phyloP scores from a whole-genome alignment of 1,139 yeast species.

The Debaryomycetaceae sp. region DNA sequence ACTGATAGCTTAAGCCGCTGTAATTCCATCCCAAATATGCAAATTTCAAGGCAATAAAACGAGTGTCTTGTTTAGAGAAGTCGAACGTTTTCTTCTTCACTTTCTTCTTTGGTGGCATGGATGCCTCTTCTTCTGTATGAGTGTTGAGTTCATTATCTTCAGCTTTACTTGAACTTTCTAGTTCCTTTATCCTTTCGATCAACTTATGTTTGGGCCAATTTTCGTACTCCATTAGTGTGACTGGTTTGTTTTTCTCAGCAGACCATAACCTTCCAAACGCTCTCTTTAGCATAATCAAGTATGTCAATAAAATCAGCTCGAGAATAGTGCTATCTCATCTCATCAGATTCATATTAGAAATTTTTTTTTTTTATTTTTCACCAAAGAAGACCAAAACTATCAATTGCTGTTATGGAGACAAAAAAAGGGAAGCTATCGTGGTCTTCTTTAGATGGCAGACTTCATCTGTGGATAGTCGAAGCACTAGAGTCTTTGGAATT shows the following conservation, averaged over 20 bases:
- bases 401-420: conserved; percentile 19
- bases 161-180: conserved; percentile 31
- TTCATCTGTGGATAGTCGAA: conserved; percentile 48
- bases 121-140: neutral
- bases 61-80: conserved; percentile 59
- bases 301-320: neutral
- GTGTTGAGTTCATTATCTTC: conserved; percentile 1
- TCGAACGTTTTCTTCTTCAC: conserved; percentile 54
- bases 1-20: conserved; percentile 84
- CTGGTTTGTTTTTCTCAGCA: conserved; percentile 9
- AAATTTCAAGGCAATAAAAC: conserved; percentile 77
- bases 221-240: conserved; percentile 26
- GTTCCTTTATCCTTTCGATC: conserved; percentile 42
- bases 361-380: conserved; percentile 7
- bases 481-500: conserved; percentile 76
- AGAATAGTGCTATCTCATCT: conserved; percentile 5
- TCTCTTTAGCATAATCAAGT: conserved; percentile 21
- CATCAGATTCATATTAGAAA: conserved; percentile 7
- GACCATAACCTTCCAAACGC: conserved; percentile 15
- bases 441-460: conserved; percentile 31
- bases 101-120: conserved; percentile 6
- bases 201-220: conserved; percentile 54
- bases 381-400: conserved; percentile 3
- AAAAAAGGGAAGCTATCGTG: conserved; percentile 37
- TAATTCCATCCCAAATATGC: conserved; percentile 93